Percentiles rank a stretch among this genome's conserved stretches.
Evolutionary conservation across 106 monocot genomes (phyloP).

Genomic region (Dendrobium chrysotoxum): DNA sequence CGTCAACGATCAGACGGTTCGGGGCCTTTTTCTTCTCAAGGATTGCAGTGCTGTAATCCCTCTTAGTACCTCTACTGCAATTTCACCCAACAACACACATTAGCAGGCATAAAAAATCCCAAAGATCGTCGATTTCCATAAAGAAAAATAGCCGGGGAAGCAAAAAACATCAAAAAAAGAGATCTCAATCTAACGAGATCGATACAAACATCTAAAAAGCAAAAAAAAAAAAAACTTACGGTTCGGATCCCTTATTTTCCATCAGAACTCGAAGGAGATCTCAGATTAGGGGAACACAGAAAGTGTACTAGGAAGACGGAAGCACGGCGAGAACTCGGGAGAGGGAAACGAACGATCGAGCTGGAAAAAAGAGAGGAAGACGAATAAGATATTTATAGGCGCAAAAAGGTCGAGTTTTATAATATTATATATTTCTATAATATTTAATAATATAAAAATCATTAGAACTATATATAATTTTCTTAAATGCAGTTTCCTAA

Average conservation of each 20-base stretch:
- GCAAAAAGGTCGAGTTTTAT: too few species aligned
- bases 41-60: slow-evolving; percentile 63
- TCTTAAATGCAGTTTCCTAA: too few species aligned
- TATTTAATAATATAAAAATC: too few species aligned
- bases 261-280: slow-evolving; percentile 6
- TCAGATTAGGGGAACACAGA: not conserved
- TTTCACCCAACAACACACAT: not conserved
- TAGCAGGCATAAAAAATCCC: not conserved
- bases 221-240: slow-evolving; percentile 8
- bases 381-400: too few species aligned
- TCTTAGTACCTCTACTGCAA: slow-evolving; percentile 52
- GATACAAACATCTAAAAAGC: not conserved
- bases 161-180: not conserved
- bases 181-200: not conserved
- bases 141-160: not conserved
- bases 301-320: not conserved
- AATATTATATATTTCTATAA: too few species aligned
- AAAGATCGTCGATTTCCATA: not conserved
- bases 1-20: slow-evolving; percentile 50
- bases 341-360: too few species aligned
- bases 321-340: not conserved
- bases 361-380: too few species aligned
- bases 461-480: too few species aligned
- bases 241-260: slow-evolving; percentile 30
- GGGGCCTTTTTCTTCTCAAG: slow-evolving; percentile 60